Percentiles rank a stretch among this genome's conserved stretches.
These are phyloP conservation scores for Aspergillus hancockii DNA, from an alignment of 495 filamentous ascomycete genomes.

Conservation along the genomic window DNA sequence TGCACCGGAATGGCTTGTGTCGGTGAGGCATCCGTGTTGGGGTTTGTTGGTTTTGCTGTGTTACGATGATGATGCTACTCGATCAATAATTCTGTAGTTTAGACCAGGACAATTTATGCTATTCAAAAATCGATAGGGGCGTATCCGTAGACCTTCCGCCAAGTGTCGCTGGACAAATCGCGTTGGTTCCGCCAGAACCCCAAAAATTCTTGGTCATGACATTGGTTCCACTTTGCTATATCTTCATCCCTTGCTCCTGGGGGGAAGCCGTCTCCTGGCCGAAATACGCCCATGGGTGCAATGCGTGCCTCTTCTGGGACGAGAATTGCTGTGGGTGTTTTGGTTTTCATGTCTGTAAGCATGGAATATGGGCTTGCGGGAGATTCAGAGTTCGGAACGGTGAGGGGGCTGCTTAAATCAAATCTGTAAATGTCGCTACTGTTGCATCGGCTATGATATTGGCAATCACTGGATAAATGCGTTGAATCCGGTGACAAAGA, in stretches of 20 bases:
- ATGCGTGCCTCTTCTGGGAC: conserved; percentile 37
- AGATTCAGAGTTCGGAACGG: neutral
- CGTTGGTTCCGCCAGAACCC: too few species aligned
- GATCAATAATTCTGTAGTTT: too few species aligned
- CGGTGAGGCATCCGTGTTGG: too few species aligned
- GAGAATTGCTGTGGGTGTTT: neutral
- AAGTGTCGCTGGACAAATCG: too few species aligned
- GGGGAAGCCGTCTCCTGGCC: conserved; percentile 24
- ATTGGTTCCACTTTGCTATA: too few species aligned
- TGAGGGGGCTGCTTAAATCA: conserved; percentile 1
- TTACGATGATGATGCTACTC: too few species aligned
- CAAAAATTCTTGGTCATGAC: too few species aligned
- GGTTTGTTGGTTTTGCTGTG: too few species aligned
- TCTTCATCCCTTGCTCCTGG: conserved; percentile 19
- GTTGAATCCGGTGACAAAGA: neutral
- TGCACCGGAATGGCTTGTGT: too few species aligned
- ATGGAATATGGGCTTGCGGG: neutral
- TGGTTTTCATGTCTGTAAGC: neutral
- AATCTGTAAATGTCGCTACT: neutral
- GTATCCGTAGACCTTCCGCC: too few species aligned
- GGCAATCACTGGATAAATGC: neutral
- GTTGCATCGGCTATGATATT: neutral
- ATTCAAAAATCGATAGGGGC: too few species aligned
- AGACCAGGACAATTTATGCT: too few species aligned
- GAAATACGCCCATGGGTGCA: conserved; percentile 25